Conservation (phyloP, 106 monocot species). For the Apostasia shenzhenica region DNA sequence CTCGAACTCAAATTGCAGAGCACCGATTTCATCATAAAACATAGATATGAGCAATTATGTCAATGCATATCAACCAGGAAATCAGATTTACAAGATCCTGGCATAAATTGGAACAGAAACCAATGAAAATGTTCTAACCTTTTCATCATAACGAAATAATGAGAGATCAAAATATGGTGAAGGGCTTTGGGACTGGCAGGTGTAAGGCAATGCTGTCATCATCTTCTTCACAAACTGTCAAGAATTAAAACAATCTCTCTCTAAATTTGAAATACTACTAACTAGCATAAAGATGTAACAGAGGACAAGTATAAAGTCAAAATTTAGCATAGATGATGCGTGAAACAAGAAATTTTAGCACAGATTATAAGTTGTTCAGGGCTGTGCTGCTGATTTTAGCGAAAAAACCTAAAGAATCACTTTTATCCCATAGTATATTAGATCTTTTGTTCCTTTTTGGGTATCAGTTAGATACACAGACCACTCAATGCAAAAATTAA, state of each 20-base stretch:
- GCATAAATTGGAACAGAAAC: neutral
- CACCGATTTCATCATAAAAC: neutral
- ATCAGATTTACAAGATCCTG: neutral
- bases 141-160: constrained; percentile 98
- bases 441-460: too few species aligned
- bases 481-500: too few species aligned
- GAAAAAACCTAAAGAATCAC: too few species aligned
- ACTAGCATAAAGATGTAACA: neutral
- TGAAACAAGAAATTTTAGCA: too few species aligned
- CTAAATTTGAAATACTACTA: neutral
- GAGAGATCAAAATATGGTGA: constrained; percentile 98
- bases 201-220: constrained; percentile 64
- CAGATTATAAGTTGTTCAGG: too few species aligned
- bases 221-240: constrained; percentile 96
- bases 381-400: too few species aligned
- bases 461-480: too few species aligned
- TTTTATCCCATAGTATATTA: too few species aligned
- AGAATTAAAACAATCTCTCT: constrained; percentile 8
- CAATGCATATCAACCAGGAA: neutral
- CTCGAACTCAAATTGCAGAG: neutral
- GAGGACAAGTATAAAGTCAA: neutral
- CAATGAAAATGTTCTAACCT: constrained; percentile 40
- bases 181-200: constrained; percentile 95
- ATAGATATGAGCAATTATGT: neutral
- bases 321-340: too few species aligned